Percentiles rank a stretch among this genome's conserved stretches.
phyloP scores from a whole-genome alignment of 1,139 yeast species.

The Sugiyamaella japonica region DNA sequence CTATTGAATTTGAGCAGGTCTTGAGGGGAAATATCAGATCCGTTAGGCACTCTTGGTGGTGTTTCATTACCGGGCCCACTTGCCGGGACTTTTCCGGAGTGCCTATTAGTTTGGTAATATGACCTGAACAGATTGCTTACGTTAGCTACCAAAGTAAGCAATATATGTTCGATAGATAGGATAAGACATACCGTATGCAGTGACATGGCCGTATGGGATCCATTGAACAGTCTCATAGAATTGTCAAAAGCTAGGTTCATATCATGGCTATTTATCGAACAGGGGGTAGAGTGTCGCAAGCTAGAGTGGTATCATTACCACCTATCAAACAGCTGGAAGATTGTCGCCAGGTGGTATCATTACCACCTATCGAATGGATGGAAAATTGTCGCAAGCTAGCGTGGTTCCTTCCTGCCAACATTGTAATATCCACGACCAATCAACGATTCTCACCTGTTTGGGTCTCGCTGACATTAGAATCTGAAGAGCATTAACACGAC shows the following conservation, averaged over 20 bases:
- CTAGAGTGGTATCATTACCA: too few relatives aligned
- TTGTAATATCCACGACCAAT: constrained; percentile 32
- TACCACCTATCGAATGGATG: background rate
- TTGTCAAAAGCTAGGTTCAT: too few relatives aligned
- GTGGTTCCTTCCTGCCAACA: constrained; percentile 33
- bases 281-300: too few relatives aligned
- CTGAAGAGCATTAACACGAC: constrained; percentile 17
- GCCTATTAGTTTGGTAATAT: constrained; percentile 62
- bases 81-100: constrained; percentile 69
- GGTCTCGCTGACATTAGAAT: constrained; percentile 16
- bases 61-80: constrained; percentile 70
- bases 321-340: too few relatives aligned
- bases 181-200: constrained; percentile 57
- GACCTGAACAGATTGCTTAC: constrained; percentile 45
- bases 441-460: constrained; percentile 27
- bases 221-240: constrained; percentile 53
- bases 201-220: constrained; percentile 66
- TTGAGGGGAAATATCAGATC: constrained; percentile 22
- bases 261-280: too few relatives aligned
- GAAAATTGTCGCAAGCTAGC: constrained; percentile 27
- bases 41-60: constrained; percentile 36
- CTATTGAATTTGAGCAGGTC: constrained; percentile 36
- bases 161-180: too few relatives aligned
- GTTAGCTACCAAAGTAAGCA: background rate
- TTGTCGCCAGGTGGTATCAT: too few relatives aligned